Evolutionary conservation across 129 eudicot genomes (phyloP).

Genomic region (Pittosporum tobira): DNA sequence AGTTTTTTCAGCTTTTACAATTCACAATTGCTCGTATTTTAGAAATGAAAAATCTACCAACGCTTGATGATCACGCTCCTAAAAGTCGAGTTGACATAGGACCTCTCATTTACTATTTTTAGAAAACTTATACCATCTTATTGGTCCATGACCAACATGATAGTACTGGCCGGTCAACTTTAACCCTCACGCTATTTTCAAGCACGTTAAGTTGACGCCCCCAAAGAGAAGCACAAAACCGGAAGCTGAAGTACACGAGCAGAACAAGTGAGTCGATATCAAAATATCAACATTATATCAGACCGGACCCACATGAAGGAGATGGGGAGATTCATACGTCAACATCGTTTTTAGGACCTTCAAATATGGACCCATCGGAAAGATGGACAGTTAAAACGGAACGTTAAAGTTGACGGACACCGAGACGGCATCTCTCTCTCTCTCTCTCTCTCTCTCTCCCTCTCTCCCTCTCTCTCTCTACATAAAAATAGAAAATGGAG

Average conservation of each 20-base stretch:
- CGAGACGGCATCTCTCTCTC: slow-evolving; percentile 1
- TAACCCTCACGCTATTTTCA: slow-evolving; percentile 8
- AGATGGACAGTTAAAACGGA: neutral
- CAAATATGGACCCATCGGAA: slow-evolving; percentile 25
- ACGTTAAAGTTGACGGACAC: slow-evolving; percentile 18
- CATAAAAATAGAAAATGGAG: neutral
- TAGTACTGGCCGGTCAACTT: slow-evolving; percentile 33
- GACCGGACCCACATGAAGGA: slow-evolving; percentile 29
- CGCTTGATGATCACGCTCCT: slow-evolving; percentile 15
- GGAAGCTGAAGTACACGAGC: slow-evolving; percentile 9
- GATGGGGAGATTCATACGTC: slow-evolving; percentile 52
- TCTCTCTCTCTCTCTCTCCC: neutral
- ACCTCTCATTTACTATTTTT: slow-evolving; percentile 1
- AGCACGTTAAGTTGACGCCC: slow-evolving; percentile 6
- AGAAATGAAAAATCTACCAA: too few relatives aligned
- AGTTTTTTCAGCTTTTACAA: too few relatives aligned
- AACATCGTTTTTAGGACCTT: slow-evolving; percentile 41
- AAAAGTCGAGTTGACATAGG: neutral
- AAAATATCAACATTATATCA: slow-evolving; percentile 4
- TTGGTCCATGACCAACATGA: slow-evolving; percentile 35
- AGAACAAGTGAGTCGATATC: neutral
- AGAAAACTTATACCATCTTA: slow-evolving; percentile 5
- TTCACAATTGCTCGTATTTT: too few relatives aligned
- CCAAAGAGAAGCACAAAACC: neutral
- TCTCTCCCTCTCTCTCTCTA: neutral